Percentiles rank a stretch among this genome's conserved stretches.
Evolutionary conservation across 371 early-diverging fungal genomes (phyloP).

Genomic region (Capniomyces stellatus): DNA sequence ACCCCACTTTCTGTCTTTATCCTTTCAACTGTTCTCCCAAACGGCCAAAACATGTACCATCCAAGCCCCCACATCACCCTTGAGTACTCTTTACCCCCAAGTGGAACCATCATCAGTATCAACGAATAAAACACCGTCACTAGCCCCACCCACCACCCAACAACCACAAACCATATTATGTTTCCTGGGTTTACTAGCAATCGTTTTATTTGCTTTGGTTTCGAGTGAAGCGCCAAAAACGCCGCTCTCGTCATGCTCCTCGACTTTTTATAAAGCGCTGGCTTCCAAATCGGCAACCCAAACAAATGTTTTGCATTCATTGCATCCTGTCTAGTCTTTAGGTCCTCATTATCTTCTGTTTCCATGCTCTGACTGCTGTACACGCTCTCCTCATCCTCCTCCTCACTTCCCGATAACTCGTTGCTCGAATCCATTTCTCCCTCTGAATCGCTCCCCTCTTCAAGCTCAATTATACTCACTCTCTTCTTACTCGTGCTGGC

Average conservation of each 20-base stretch:
- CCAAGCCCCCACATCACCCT: slow-evolving; percentile 38
- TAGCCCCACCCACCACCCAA: slow-evolving; percentile 77
- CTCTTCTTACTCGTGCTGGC: no score
- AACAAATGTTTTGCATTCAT: slow-evolving; percentile 76
- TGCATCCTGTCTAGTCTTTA: slow-evolving; percentile 32
- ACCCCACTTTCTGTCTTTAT: slow-evolving; percentile 13
- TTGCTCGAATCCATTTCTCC: no score
- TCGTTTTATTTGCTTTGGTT: slow-evolving; percentile 38
- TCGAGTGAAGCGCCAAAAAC: slow-evolving; percentile 60
- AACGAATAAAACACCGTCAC: slow-evolving; percentile 33
- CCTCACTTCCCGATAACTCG: no score
- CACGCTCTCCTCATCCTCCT: no score
- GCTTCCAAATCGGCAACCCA: slow-evolving; percentile 92
- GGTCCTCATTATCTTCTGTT: slow-evolving; percentile 12
- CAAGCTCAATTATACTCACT: no score
- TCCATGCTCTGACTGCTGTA: neutral
- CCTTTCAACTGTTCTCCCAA: slow-evolving; percentile 71
- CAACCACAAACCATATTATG: slow-evolving; percentile 62
- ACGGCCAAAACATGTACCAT: slow-evolving; percentile 80
- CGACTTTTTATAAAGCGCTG: slow-evolving; percentile 86
- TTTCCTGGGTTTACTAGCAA: slow-evolving; percentile 60
- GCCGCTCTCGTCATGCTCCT: slow-evolving; percentile 63
- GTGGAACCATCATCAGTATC: slow-evolving; percentile 19
- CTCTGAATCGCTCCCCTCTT: no score
- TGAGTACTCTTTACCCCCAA: slow-evolving; percentile 32